Evolutionary conservation across 495 filamentous ascomycete genomes (phyloP), one percentile per base, ranked within the genome.

Genomic region (Aspergillus haitiensis): DNA sequence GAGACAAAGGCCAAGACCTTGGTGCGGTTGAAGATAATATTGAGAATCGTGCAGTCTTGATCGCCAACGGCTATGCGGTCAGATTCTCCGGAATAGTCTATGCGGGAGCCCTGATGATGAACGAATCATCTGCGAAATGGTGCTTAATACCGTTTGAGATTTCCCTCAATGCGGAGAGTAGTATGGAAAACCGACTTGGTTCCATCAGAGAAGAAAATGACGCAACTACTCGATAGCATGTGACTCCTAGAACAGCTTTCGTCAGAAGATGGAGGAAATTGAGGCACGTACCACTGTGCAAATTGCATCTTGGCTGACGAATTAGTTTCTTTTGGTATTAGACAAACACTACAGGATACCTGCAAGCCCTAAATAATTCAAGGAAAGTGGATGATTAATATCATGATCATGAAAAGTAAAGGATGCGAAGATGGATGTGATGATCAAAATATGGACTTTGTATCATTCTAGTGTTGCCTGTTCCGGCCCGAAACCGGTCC

Each of bases 401-500:
- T 51, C 8, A 6, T 21, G 10, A 34, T 51, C 11, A 51, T 33
- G 48, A 27, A 18, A 34, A 21, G 13, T 0, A 34, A 34, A 51
- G 48, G 34, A 15, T 21, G 34, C 21, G 44, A 47, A 47, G 44
- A 18, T 16, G 27, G 44, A n/a, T 46, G 21, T 16, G 47, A 51
- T 33, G 21, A 3, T 27, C 21, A 27, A 27, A 27, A 27, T 27
- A 27, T 1, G 21, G 1, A 27, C 21, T 3, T 27, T 1, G 21
- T 27, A 27, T 27, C 21, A 27, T 27, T 27, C 21, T 27, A 27
- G 21, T 27, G 21, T 27, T 27, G 48, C 31, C 48, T 34, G 21
- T 51, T 32, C 48, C 31, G 48, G 48, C 48, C 48, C 48, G 48
- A 12, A 48, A 48, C 5, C 45, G 45, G 45, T 18, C 21, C 21